Percentiles rank a stretch among this genome's conserved stretches.
phyloP scores from a whole-genome alignment of 352 stramenopile genomes.

The Pythium diclinum region DNA sequence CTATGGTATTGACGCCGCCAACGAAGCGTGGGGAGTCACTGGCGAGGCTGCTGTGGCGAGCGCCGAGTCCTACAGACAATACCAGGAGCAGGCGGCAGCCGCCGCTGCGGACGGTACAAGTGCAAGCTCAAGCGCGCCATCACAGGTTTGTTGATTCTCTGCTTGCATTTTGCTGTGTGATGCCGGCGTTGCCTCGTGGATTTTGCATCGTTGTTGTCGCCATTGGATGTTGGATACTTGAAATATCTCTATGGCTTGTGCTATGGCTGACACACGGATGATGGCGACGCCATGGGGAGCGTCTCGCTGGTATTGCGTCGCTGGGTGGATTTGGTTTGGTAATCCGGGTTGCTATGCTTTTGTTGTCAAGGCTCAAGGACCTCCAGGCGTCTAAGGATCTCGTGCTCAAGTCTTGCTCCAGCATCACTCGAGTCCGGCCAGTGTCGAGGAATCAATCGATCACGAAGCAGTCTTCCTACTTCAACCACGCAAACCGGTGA shows the following conservation, averaged over 20 bases:
- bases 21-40: constrained; percentile 81
- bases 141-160: constrained; percentile 62
- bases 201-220: constrained; percentile 11
- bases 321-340: constrained; percentile 32
- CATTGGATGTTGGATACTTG: constrained; percentile 9
- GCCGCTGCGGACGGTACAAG: constrained; percentile 19
- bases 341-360: constrained; percentile 26
- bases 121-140: constrained; percentile 24
- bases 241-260: constrained; percentile 15
- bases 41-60: constrained; percentile 66
- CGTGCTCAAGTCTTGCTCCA: background rate
- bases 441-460: background rate
- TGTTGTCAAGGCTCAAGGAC: constrained; percentile 53
- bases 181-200: constrained; percentile 17
- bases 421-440: background rate
- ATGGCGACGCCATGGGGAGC: constrained; percentile 34
- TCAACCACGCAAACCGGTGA: background rate
- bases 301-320: constrained; percentile 26
- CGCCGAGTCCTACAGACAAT: constrained; percentile 69
- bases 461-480: background rate
- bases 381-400: constrained; percentile 42
- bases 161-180: constrained; percentile 31
- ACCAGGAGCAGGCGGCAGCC: constrained; percentile 45
- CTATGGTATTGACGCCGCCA: constrained; percentile 83
- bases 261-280: constrained; percentile 27